Percentiles rank a stretch among this genome's conserved stretches.
phyloP scores from a whole-genome alignment of 2,329 filamentous ascomycete species.

The Stachybotrys chlorohalonatus region DNA sequence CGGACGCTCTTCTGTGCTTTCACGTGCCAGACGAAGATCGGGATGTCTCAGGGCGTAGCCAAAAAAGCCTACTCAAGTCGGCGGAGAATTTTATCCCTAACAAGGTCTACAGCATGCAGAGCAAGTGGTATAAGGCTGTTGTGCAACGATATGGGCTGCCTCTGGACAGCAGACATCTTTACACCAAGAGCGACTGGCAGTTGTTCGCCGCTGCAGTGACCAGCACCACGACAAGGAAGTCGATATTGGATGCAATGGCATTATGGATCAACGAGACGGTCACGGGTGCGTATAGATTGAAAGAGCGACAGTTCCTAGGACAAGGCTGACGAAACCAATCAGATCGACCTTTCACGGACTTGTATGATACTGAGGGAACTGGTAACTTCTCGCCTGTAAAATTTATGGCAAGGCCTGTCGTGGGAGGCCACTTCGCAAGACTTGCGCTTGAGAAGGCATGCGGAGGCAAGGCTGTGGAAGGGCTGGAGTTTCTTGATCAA shows the following conservation, averaged over 20 bases:
- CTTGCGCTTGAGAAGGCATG: constrained; percentile 75
- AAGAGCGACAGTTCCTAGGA: background rate
- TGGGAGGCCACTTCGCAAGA: constrained; percentile 80
- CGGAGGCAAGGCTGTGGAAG: constrained; percentile 55
- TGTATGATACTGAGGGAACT: constrained; percentile 71
- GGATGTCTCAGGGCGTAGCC: constrained; percentile 7
- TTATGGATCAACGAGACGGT: constrained; percentile 77
- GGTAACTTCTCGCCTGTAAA: constrained; percentile 65
- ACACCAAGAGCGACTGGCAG: constrained; percentile 87
- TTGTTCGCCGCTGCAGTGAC: constrained; percentile 80
- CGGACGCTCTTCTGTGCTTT: constrained; percentile 71
- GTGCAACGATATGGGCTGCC: constrained; percentile 76
- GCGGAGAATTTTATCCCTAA: constrained; percentile 58
- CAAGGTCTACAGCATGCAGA: constrained; percentile 69
- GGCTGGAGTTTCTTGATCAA: constrained; percentile 41
- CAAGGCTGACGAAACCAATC: constrained; percentile 1
- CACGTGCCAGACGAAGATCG: constrained; percentile 30
- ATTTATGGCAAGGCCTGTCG: constrained; percentile 76
- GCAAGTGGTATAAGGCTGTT: constrained; percentile 70
- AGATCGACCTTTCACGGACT: constrained; percentile 70
- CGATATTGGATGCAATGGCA: constrained; percentile 67
- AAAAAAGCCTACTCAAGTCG: constrained; percentile 12
- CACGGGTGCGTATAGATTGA: constrained; percentile 36
- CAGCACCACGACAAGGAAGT: constrained; percentile 54
- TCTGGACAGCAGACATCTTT: constrained; percentile 72